Evolutionary conservation across 176 grass and related monocot genomes (phyloP).

Genomic region (Cenchrus fungigraminus): DNA sequence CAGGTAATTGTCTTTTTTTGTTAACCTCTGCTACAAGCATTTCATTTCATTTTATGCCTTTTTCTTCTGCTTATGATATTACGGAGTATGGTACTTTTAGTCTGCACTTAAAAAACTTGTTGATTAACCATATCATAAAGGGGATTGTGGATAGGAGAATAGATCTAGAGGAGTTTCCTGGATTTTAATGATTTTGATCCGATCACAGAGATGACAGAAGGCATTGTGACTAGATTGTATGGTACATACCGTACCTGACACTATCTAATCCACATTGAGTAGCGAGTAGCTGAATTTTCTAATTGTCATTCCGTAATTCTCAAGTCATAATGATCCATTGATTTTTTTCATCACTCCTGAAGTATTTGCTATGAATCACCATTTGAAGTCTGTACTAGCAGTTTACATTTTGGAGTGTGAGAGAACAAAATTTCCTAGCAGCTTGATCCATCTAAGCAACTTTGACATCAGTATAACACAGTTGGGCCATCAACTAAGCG

Average conservation of each 20-base stretch:
- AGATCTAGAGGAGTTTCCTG: neutral
- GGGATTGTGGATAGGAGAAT: neutral
- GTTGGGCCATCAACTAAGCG: neutral
- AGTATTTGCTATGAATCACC: neutral
- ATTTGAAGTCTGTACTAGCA: neutral
- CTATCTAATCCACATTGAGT: neutral
- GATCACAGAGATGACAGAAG: neutral
- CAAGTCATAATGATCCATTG: too few relatives aligned
- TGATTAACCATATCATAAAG: neutral
- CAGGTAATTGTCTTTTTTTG: slow-evolving; percentile 21
- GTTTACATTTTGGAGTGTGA: neutral
- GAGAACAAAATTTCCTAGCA: neutral
- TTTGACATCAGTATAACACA: neutral
- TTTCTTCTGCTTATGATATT: neutral
- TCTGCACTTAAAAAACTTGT: neutral
- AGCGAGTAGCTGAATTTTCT: neutral
- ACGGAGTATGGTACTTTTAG: neutral
- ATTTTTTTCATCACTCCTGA: neutral
- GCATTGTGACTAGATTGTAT: neutral
- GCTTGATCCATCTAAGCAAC: neutral
- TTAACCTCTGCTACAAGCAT: neutral
- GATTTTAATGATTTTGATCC: neutral
- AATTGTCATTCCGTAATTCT: neutral
- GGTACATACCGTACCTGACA: neutral
- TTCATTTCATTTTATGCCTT: slow-evolving; percentile 2